Base-by-base conservation (phyloP, 1,284 basidiomycete species). In the Leccinum huronense region DNA sequence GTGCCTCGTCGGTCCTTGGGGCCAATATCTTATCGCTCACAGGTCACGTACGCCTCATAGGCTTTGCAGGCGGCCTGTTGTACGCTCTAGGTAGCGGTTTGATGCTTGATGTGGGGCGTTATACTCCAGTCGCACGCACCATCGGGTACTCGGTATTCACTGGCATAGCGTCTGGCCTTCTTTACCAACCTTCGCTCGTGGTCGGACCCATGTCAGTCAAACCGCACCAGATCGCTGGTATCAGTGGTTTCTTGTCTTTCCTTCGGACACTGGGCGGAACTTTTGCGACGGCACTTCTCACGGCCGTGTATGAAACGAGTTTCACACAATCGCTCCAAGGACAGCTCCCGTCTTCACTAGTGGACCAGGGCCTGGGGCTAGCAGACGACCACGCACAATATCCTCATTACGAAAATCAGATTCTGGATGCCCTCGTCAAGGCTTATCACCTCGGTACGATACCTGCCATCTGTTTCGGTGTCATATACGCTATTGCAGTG, bases 251-350 rank as follows among this genome's bases (percentile, higher is more conserved):
- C 64, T 40, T 78, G 5, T 78, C 74, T 4, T 76, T 76, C 58
- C 73, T 76, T 14, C 74, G 74, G 14, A 76, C 74, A 11, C 63
- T 76, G 0, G 74, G 74, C 0, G 74, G 77, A 19, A 78, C 74
- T 34, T 77, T 76, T n/a, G 76, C 74, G 5, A 78, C 74, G 3
- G 76, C 77, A 6, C 76, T 76, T 48, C 73, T 76, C 53, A 76
- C 74, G 3, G 73, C 76, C 1, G 61, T 75, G 8, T 75, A 69
- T 5, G 74, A 75, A 61, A 75, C 74, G 5, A 73, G 66, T 13
- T 78, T 75, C 56, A 75, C 74, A 13, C 63, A 71, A 2, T 68
- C 73, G 3, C 72, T 75, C 5, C 64, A 59, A 48, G 74, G 76
- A 34, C 61, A 59, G 2, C 66, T 75, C 19, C 74, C 74, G 19